Base-by-base conservation (phyloP, 306 rosid genomes). In the Crataegus laevigata region DNA sequence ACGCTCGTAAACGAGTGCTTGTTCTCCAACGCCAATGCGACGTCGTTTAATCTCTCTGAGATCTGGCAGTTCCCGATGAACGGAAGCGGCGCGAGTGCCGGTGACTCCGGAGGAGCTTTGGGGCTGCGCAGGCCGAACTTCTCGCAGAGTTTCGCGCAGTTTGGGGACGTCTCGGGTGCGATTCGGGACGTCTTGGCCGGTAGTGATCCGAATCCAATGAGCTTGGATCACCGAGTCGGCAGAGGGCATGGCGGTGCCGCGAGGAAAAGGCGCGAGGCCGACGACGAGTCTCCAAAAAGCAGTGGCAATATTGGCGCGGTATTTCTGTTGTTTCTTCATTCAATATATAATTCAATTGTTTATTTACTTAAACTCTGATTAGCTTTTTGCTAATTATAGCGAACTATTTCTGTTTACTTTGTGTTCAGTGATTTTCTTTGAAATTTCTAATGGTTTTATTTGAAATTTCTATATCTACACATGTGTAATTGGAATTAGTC, bases 31-130 rank as follows among this genome's bases (percentile, higher is more conserved):
- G 66, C 86, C 40, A 87, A 77, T 86, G 76, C 84, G 71, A 18
- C 84, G 78, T 52, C 96, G 64, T 89, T 2, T 76, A 87, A 87
- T 76, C 77, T 87, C 4, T 14, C 94, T 4, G 94, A 91, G 96
- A 90, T 90, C 94, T 94, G 97, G 98, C 88, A 73, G 26, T 83
- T 85, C 28, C 90, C 90, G 21, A 66, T 87, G 71, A 84, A 73
- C 42, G 69, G 78, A 75, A 77, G 75, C 8, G 65, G n/a, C 3
- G 52, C 11, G 5, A 50, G 14, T 1, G 76, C 66, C 25, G 85
- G 69, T 4, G 86, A 86, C 2, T 38, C 88, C 11, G 92, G 79
- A 6, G 84, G 82, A 55, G 91, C 10, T 26, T 52, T 91, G 74
- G 93, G 84, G 28, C 62, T 88, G 24, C 71, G 86, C 59, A 75